phyloP scores from a whole-genome alignment of 805 yeast species.

The Kazachstania taianensis region DNA sequence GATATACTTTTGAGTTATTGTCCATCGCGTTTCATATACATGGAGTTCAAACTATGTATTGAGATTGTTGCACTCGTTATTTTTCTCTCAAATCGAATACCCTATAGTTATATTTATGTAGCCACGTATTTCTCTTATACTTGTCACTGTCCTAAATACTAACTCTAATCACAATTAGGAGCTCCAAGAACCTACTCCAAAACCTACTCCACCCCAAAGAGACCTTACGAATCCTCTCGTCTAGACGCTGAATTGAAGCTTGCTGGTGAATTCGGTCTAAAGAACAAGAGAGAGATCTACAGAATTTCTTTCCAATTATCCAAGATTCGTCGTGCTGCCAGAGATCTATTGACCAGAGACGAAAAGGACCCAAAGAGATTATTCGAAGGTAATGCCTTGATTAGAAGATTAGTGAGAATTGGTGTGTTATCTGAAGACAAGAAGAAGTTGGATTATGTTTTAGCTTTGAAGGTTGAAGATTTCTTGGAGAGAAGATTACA shows the following conservation, averaged over 20 bases:
- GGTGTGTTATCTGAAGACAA: conserved; percentile 99
- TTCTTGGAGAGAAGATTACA: conserved; percentile 99
- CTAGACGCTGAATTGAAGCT: conserved; percentile 97
- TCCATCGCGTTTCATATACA: too few species aligned
- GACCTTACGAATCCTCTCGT: conserved; percentile 99
- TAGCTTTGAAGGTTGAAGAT: conserved; percentile 95
- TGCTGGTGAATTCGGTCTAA: conserved; percentile 99
- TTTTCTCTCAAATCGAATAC: too few species aligned
- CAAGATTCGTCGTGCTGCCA: conserved; percentile 99
- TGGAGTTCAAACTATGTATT: too few species aligned
- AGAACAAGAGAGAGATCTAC: conserved; percentile 99
- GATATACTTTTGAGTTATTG: too few species aligned
- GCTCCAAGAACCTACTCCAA: conserved; percentile 99
- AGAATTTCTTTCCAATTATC: conserved; percentile 99
- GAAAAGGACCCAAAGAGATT: conserved; percentile 99
- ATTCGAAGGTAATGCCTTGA: conserved; percentile 99
- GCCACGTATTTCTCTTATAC: too few species aligned
- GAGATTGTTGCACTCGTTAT: background rate
- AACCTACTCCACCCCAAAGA: conserved; percentile 98
- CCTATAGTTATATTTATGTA: conserved; percentile 1
- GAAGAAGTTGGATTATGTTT: conserved; percentile 99
- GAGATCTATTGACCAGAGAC: conserved; percentile 98
- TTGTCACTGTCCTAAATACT: too few species aligned
- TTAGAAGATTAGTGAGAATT: conserved; percentile 97
- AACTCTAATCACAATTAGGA: conserved; percentile 37